Conservation (phyloP, 2,329 filamentous ascomycete species). For the Cercospora sojina region DNA sequence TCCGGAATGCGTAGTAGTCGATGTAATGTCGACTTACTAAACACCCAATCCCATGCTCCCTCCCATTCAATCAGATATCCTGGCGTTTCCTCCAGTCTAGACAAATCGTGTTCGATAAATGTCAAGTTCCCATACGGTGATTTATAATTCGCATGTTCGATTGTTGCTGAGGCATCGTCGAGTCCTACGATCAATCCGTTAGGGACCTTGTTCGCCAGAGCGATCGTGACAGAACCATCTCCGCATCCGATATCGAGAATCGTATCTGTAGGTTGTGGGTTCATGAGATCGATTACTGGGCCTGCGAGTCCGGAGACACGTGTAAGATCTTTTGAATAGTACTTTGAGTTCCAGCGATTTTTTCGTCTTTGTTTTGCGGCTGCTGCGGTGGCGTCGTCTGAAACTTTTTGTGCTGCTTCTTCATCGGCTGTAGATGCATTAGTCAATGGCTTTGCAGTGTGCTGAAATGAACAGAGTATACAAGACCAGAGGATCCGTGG, state of each 20-base stretch:
- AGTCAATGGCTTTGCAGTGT: background rate
- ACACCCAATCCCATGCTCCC: constrained; percentile 41
- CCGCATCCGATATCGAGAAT: constrained; percentile 44
- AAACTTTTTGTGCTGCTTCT: constrained; percentile 6
- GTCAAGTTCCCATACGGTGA: constrained; percentile 2
- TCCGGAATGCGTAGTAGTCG: constrained; percentile 50
- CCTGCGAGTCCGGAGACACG: constrained; percentile 42
- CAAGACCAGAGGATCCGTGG: background rate
- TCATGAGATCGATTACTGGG: constrained; percentile 40
- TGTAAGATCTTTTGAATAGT: constrained; percentile 4
- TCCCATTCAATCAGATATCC: constrained; percentile 20
- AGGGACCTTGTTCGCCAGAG: constrained; percentile 34
- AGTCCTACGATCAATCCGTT: constrained; percentile 40
- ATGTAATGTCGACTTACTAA: constrained; percentile 46
- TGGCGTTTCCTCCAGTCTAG: constrained; percentile 5
- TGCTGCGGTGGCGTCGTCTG: constrained; percentile 7
- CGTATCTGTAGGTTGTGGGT: constrained; percentile 34
- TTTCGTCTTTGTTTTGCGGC: constrained; percentile 9
- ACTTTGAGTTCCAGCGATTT: constrained; percentile 10
- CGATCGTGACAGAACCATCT: constrained; percentile 42
- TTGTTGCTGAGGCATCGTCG: constrained; percentile 43
- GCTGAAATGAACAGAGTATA: no score
- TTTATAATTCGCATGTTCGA: constrained; percentile 34
- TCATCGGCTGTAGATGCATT: background rate
- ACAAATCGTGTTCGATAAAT: constrained; percentile 14